Evolutionary conservation across 805 yeast species (phyloP).

Genomic region (Metschnikowia baotianmanensis): DNA sequence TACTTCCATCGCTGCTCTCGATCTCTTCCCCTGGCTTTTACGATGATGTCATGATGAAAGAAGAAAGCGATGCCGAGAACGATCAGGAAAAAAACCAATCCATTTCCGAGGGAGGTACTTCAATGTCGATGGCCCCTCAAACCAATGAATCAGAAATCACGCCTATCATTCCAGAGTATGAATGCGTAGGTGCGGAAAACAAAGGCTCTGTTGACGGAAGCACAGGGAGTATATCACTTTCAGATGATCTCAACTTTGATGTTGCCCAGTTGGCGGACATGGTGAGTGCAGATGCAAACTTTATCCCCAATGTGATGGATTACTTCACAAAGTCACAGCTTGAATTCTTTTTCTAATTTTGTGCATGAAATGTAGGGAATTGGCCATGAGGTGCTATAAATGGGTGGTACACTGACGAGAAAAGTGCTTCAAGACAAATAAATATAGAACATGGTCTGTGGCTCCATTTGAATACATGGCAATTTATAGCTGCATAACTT

Average conservation of each 20-base stretch:
- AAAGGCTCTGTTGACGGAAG: neutral
- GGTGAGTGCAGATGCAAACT: constrained; percentile 16
- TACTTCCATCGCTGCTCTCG: constrained; percentile 16
- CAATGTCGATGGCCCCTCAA: neutral
- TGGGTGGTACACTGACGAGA: too few relatives aligned
- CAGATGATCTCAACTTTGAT: constrained; percentile 16
- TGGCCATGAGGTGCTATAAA: too few relatives aligned
- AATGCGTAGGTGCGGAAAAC: neutral
- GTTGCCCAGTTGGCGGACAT: constrained; percentile 19
- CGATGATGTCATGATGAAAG: constrained; percentile 16
- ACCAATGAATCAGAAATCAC: neutral
- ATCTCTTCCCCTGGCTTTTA: constrained; percentile 20
- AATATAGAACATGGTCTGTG: too few relatives aligned
- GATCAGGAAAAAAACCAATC: neutral
- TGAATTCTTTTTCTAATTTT: neutral
- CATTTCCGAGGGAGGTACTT: neutral
- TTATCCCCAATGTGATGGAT: constrained; percentile 17
- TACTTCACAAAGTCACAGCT: constrained; percentile 4
- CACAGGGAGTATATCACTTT: neutral
- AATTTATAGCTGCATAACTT: too few relatives aligned
- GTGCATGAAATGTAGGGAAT: neutral
- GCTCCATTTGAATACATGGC: too few relatives aligned
- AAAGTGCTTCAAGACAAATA: too few relatives aligned
- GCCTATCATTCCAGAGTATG: neutral
- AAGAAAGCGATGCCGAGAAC: constrained; percentile 11